Base-by-base conservation (phyloP, 1,284 basidiomycete species). In the Leccinum variabile region DNA sequence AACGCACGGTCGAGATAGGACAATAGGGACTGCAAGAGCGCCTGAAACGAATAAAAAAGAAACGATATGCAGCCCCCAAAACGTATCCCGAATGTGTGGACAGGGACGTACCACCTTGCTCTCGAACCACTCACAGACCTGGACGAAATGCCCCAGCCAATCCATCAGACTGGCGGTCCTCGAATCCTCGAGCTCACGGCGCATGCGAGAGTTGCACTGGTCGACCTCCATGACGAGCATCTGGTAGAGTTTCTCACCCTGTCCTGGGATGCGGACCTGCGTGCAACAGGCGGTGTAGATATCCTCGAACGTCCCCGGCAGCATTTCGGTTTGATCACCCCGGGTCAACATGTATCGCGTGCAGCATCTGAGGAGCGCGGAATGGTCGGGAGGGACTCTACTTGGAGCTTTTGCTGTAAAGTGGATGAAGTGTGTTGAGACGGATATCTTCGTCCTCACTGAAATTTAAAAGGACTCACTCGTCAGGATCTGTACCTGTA, bases 1-100 rank as follows among this genome's bases (percentile, higher is more conserved):
- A 87, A 88, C 0, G 78, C 77, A 69, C 87, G 84, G 68, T 91
- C 87, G 50, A 90, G 75, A 67, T 86, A 87, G 0, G 88, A 82
- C 61, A 90, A 70, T 25, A 89, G 70, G 0, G 85, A 86, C 66
- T 80, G 76, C 9, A 90, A 67, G 9, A 88, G 72, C 5, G 74
- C 74, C 86, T 89, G 59, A 7, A 64, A 33, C 59, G 9, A 28
- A 16, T 28, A 41, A 32, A 30, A 28, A 14, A 28, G 28, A 16
- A 11, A 49, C 10, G 16, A 49, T 41, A 9, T 56, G 14, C 33
- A 59, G 6, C 7, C 18, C 7, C n/a, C n/a, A 39, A 39, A 25
- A 22, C 4, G 10, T 18, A 73, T 33, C 30, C 22, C 22, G 22
- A 25, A 25, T 25, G 22, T 3, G n/a, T 4, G 4, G 55, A 63